Evolutionary conservation across 441 rosid genomes (phyloP).

Genomic region (Gossypium davidsonii): DNA sequence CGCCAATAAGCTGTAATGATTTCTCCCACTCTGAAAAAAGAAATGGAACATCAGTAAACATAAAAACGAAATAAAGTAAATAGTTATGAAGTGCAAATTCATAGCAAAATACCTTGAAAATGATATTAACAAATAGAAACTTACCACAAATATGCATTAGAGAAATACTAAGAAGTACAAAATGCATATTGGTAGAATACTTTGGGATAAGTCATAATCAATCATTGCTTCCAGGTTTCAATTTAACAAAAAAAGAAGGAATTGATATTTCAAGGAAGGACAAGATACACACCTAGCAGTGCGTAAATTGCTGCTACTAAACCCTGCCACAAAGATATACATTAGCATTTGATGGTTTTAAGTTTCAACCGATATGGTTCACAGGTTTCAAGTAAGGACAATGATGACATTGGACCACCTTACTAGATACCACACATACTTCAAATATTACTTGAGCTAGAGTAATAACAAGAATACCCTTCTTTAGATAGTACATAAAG

Average conservation of each 20-base stretch:
- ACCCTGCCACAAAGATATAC: slow-evolving; percentile 48
- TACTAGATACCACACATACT: background rate
- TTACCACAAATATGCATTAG: background rate
- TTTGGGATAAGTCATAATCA: background rate
- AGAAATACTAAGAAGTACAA: background rate
- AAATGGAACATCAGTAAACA: slow-evolving; percentile 13
- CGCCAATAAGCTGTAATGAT: slow-evolving; percentile 72
- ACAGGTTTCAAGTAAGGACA: background rate
- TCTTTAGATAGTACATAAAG: background rate
- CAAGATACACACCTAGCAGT: slow-evolving; percentile 47
- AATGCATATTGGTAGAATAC: background rate
- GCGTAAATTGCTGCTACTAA: slow-evolving; percentile 54
- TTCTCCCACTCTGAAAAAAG: slow-evolving; percentile 82
- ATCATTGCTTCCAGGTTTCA: background rate
- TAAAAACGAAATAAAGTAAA: background rate
- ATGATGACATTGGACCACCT: background rate
- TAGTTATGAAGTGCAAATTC: background rate
- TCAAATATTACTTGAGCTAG: background rate
- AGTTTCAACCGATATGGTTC: background rate
- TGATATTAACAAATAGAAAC: background rate
- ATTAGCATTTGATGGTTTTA: slow-evolving; percentile 11
- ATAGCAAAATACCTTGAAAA: background rate
- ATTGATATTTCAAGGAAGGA: background rate
- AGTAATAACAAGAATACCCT: background rate
- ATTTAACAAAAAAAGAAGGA: background rate